Evolutionary conservation across 495 filamentous ascomycete species (phyloP).

Genomic region (Hypoxylon crocopeplum): DNA sequence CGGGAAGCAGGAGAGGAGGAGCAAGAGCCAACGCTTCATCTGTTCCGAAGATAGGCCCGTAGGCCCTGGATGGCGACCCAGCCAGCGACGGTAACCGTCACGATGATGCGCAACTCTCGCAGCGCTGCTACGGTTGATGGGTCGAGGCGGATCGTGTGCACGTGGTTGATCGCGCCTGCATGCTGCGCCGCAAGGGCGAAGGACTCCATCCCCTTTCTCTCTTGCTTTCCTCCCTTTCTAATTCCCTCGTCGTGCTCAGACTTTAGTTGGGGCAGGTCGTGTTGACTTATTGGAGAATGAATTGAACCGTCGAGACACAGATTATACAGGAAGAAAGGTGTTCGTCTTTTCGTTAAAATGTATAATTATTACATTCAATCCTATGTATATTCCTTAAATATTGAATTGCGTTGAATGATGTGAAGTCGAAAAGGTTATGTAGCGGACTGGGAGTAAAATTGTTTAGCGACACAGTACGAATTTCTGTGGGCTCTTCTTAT

Average conservation of each 20-base stretch:
- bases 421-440: neutral
- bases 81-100: constrained; percentile 73
- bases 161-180: constrained; percentile 38
- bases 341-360: too few species aligned
- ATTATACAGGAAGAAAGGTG: too few species aligned
- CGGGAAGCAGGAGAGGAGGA: neutral
- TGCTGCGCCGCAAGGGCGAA: constrained; percentile 40
- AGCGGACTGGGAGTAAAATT: neutral
- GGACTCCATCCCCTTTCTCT: constrained; percentile 35
- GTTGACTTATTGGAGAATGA: too few species aligned
- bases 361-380: too few species aligned
- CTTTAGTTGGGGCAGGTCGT: neutral
- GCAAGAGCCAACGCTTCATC: neutral
- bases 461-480: neutral
- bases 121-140: constrained; percentile 51
- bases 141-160: constrained; percentile 39
- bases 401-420: neutral
- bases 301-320: too few species aligned
- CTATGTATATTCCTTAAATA: too few species aligned
- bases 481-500: constrained; percentile 11
- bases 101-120: constrained; percentile 73
- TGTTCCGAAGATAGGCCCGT: constrained; percentile 11
- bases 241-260: neutral
- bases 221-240: neutral
- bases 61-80: constrained; percentile 56